A percentile compares a stretch with the other conserved stretches of the same genome.
Conservation (phyloP, 192 early-diverging fungal species). For the Funneliformis mosseae region DNA sequence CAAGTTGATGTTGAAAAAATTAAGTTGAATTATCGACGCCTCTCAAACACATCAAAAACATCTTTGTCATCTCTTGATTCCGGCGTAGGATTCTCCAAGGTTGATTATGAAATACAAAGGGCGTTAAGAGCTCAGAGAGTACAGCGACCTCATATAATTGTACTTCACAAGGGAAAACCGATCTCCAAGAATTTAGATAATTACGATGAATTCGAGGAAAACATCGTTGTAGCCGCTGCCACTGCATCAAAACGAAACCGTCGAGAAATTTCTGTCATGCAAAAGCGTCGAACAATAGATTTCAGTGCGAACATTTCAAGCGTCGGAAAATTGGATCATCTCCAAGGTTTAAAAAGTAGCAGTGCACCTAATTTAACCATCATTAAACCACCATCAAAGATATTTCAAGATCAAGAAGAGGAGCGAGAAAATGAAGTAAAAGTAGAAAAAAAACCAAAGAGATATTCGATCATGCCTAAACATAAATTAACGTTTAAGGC, state of each 20-base stretch:
- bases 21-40: neutral
- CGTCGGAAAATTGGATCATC: neutral
- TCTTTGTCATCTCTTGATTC: slow-evolving; percentile 9
- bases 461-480: neutral
- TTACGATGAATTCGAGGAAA: neutral
- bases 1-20: neutral
- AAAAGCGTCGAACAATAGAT: neutral
- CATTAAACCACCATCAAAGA: neutral
- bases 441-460: neutral
- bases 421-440: neutral
- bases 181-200: neutral
- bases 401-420: neutral
- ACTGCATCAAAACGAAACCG: slow-evolving; percentile 19
- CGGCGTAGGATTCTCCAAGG: neutral
- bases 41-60: slow-evolving; percentile 3
- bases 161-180: slow-evolving; percentile 16
- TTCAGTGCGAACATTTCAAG: neutral
- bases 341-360: neutral
- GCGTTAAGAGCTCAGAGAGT: slow-evolving; percentile 14
- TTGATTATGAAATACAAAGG: slow-evolving; percentile 14
- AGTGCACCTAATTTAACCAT: neutral
- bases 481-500: neutral
- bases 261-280: slow-evolving; percentile 22
- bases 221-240: neutral
- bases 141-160: slow-evolving; percentile 20